Conservation (phyloP, 345 rosid genomes). For the Gynandropsis gynandra region DNA sequence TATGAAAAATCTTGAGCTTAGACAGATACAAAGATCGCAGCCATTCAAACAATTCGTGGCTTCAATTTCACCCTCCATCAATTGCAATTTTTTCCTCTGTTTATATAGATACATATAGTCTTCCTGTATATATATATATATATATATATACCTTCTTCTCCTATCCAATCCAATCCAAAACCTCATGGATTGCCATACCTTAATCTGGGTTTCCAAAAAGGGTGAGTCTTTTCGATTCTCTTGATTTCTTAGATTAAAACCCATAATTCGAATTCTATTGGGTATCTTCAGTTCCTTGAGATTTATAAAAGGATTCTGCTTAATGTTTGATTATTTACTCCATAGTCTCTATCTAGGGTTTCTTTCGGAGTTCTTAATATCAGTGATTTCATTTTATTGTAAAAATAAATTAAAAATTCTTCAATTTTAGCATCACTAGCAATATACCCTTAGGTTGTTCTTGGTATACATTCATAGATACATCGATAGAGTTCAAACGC, state of each 20-base stretch:
- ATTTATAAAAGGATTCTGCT: background rate
- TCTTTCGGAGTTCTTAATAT: constrained; percentile 1
- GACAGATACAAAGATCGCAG: constrained; percentile 15
- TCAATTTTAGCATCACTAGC: background rate
- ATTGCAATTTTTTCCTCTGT: background rate
- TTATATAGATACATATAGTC: background rate
- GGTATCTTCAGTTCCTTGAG: no score
- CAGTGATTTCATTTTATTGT: background rate
- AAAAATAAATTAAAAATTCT: background rate
- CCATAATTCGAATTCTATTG: background rate
- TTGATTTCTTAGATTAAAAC: background rate
- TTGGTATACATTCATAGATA: no score
- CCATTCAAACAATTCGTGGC: constrained; percentile 68
- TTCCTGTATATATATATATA: background rate
- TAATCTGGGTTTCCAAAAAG: constrained; percentile 12
- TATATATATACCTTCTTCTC: constrained; percentile 12
- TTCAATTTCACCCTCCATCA: constrained; percentile 16
- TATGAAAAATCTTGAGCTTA: no score
- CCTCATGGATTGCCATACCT: background rate
- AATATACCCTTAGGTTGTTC: no score
- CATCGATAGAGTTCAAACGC: no score
- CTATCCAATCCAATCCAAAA: background rate
- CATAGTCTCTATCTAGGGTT: background rate
- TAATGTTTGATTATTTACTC: background rate
- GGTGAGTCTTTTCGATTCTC: constrained; percentile 13